Conservation (phyloP, 257 asterid species). For the Galeopsis tetrahit region DNA sequence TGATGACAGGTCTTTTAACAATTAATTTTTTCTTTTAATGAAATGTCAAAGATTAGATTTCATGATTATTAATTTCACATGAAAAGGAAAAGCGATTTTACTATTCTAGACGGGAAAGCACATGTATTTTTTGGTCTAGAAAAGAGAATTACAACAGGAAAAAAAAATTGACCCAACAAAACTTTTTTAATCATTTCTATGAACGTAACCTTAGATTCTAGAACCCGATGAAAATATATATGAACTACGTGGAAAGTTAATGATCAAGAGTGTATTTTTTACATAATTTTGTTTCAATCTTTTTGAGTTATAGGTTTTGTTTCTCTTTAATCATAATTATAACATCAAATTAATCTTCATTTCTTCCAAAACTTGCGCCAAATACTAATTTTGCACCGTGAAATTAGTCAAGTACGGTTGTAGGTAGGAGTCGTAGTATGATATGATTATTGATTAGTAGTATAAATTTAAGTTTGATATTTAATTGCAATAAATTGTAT, state of each 20-base stretch:
- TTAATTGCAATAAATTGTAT: too few relatives aligned
- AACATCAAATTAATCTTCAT: conserved; percentile 15
- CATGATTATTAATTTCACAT: background rate
- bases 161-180: conserved; percentile 35
- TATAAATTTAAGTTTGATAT: too few relatives aligned
- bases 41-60: background rate
- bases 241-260: conserved; percentile 9
- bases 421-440: too few relatives aligned
- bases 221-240: conserved; percentile 31
- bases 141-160: conserved; percentile 17
- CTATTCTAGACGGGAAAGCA: conserved; percentile 30
- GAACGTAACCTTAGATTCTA: background rate
- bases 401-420: background rate
- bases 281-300: conserved; percentile 31
- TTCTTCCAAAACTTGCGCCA: background rate
- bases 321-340: conserved; percentile 26
- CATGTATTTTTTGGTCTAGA: conserved; percentile 24
- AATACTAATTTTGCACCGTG: conserved; percentile 24
- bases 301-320: conserved; percentile 37
- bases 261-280: conserved; percentile 16
- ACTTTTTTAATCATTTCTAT: conserved; percentile 38
- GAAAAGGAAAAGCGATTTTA: conserved; percentile 14
- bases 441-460: too few relatives aligned
- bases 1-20: too few relatives aligned
- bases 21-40: background rate